Conservation (phyloP, 2,329 filamentous ascomycete genomes). For the Colletotrichum gigasporum region DNA sequence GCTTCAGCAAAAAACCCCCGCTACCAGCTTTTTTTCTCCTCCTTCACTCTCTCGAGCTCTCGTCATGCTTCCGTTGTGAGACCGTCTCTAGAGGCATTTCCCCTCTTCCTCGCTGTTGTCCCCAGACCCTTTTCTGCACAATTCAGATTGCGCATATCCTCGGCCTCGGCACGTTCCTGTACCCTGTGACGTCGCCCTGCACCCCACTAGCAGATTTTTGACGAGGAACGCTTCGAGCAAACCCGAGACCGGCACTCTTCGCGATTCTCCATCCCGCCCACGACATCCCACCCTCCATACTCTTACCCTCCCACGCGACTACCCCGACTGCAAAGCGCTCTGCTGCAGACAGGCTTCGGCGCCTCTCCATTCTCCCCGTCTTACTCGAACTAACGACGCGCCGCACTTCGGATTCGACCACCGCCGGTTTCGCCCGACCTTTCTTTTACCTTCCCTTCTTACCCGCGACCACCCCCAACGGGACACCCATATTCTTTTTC, state of each 20-base stretch:
- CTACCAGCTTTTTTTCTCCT: conserved; percentile 13
- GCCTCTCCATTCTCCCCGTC: neutral
- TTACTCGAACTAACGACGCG: neutral
- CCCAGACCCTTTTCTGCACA: neutral
- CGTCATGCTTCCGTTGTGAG: conserved; percentile 31
- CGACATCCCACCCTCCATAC: conserved; percentile 11
- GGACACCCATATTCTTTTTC: no score
- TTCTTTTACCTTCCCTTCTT: neutral
- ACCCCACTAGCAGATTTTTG: conserved; percentile 33
- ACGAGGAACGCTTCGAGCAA: conserved; percentile 28
- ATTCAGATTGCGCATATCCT: conserved; percentile 20
- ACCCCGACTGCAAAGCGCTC: neutral
- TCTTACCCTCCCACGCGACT: neutral
- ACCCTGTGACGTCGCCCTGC: conserved; percentile 29
- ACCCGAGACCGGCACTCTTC: conserved; percentile 30
- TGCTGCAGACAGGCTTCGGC: neutral
- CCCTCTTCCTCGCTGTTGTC: conserved; percentile 11
- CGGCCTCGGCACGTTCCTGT: conserved; percentile 23
- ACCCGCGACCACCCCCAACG: neutral
- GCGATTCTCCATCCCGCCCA: conserved; percentile 26
- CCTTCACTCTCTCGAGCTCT: conserved; percentile 16
- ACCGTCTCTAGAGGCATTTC: conserved; percentile 25
- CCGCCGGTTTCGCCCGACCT: conserved; percentile 24
- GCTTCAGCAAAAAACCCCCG: conserved; percentile 21
- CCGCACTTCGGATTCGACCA: neutral